Evolutionary conservation across 2,329 filamentous ascomycete species (phyloP), one percentile per base, ranked within the genome.

Genomic region (Diaporthe caulivora): DNA sequence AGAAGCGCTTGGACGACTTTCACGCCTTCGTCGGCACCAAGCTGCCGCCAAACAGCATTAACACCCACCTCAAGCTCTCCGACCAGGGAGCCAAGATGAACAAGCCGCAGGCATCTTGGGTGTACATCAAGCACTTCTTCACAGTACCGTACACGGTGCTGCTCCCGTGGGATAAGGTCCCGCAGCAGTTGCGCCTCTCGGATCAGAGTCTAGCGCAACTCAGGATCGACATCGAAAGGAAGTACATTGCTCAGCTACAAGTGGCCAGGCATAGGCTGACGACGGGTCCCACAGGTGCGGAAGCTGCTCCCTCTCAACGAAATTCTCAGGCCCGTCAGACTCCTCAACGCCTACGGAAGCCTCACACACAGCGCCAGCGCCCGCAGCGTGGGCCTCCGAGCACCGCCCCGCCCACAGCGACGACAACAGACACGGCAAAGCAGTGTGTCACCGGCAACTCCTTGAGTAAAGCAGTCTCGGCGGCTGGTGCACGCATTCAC

Each of bases 1-100:
- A 11, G 0, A 82, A 83, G 54, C 21, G 29, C 1, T 47, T 29
- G 1, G n/a, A 74, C 37, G 73, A 76, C 53, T 84, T 83, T 70
- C 80, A 80, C 1, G 78, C 81, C 18, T 82, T 83, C 54, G 24
- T 44, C 2, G 82, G 81, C 29, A 80, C 79, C 0, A 76, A 68
- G 26, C 76, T 62, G 5, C 77, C 78, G 1, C 60, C 72, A 72
- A 31, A 71, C 1, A 65, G 71, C 37, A 13, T 47, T 0, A 62
- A 55, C 55, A 18, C 44, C 42, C 26, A 74, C 31, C 81, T 83
- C 10, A 42, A 69, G 9, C 81, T 83, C 9, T 76, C 76, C 17
- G 74, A 73, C 11, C 21, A 54, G 13, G 76, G 74, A 9, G 68
- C 72, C 31, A 18, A 21, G 17, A 77, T 78, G 78, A 76, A 76